Evolutionary conservation across 805 yeast species (phyloP).

Genomic region (Metschnikowia baotianmanensis): DNA sequence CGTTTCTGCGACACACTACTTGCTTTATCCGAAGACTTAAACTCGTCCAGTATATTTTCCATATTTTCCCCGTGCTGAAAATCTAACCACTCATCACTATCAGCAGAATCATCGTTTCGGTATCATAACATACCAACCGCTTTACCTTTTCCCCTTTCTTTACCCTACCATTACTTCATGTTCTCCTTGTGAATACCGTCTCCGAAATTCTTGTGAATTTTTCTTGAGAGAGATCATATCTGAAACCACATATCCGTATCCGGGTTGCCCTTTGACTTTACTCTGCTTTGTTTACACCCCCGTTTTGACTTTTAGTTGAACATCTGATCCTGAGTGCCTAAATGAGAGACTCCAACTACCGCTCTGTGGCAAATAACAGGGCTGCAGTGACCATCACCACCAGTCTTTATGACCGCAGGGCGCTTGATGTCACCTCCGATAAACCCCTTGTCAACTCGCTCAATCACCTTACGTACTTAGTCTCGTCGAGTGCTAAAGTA

Average conservation of each 20-base stretch:
- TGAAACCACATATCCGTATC: not conserved
- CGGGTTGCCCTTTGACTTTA: not conserved
- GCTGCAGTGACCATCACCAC: slow-evolving; percentile 93
- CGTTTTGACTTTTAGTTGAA: not conserved
- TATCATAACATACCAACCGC: not conserved
- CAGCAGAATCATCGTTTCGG: not conserved
- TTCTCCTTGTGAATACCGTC: slow-evolving; percentile 5
- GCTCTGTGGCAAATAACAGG: slow-evolving; percentile 71
- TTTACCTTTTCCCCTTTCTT: not conserved
- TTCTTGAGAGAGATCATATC: not conserved
- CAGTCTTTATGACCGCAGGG: slow-evolving; percentile 86
- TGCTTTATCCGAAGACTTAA: too few species aligned
- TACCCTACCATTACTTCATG: slow-evolving; percentile 2
- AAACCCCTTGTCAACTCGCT: slow-evolving; percentile 88
- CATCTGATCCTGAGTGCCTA: not conserved
- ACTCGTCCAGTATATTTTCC: too few species aligned
- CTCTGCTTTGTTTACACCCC: slow-evolving; percentile 3
- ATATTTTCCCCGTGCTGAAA: not conserved
- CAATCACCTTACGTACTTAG: slow-evolving; percentile 83
- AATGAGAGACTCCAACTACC: slow-evolving; percentile 84
- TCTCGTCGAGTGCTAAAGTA: slow-evolving; percentile 82
- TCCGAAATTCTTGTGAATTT: not conserved
- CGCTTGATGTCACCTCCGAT: slow-evolving; percentile 85
- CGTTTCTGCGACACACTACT: not conserved
- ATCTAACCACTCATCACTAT: not conserved